These are phyloP conservation scores for Anisodus tanguticus DNA, from an alignment of 257 asterid species.

Conservation along the genomic window DNA sequence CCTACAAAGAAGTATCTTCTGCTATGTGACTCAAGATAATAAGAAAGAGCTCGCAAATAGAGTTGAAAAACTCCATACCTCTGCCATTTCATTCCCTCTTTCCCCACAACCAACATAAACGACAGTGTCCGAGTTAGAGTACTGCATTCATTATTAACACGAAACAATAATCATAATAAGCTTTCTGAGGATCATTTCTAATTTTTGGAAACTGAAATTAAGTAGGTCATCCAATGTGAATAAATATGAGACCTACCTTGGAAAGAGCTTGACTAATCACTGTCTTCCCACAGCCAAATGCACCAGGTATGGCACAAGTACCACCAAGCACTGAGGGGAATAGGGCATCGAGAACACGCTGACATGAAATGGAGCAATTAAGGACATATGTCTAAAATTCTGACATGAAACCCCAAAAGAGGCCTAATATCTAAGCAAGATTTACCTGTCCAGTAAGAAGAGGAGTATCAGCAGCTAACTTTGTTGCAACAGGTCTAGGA, in stretches of 20 bases:
- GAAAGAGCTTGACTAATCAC: slow-evolving; percentile 99
- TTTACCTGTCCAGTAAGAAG: slow-evolving; percentile 98
- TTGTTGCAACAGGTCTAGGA: slow-evolving; percentile 95
- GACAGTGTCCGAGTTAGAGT: slow-evolving; percentile 90
- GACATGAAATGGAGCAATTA: slow-evolving; percentile 39
- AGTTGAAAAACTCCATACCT: slow-evolving; percentile 53
- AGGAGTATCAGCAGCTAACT: slow-evolving; percentile 99
- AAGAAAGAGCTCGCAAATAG: slow-evolving; percentile 31
- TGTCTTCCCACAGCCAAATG: slow-evolving; percentile 98
- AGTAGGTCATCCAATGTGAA: slow-evolving; percentile 17
- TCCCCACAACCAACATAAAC: slow-evolving; percentile 99
- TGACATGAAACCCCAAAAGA: slow-evolving; percentile 4
- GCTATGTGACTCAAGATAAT: slow-evolving; percentile 22
- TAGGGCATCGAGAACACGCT: slow-evolving; percentile 97
- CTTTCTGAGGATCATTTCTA: neutral
- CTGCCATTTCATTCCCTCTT: slow-evolving; percentile 99
- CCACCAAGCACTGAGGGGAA: slow-evolving; percentile 99
- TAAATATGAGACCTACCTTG: slow-evolving; percentile 59
- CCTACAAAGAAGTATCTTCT: slow-evolving; percentile 52
- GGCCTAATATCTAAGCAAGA: slow-evolving; percentile 22
- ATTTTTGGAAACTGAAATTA: neutral
- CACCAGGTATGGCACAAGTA: slow-evolving; percentile 99
- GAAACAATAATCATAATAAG: slow-evolving; percentile 31
- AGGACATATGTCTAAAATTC: neutral
- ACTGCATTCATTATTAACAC: slow-evolving; percentile 56